Evolutionary conservation across 2,329 filamentous ascomycete species (phyloP).

Genomic region (Colletotrichum sp.): DNA sequence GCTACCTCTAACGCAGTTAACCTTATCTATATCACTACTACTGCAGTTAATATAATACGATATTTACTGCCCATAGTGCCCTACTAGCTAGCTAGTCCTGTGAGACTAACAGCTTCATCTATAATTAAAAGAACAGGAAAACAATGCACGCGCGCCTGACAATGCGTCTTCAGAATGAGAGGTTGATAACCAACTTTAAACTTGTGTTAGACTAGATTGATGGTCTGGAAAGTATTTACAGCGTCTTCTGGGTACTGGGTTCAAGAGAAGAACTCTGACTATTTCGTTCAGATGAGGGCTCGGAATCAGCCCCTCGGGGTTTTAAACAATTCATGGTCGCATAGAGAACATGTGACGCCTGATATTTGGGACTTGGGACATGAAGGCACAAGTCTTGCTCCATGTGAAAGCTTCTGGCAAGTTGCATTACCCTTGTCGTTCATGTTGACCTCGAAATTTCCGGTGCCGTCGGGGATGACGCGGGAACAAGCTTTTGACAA

Average conservation of each 20-base stretch:
- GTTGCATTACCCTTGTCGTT: background rate
- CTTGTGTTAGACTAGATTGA: background rate
- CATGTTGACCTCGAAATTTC: background rate
- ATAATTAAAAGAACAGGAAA: background rate
- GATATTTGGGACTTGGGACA: background rate
- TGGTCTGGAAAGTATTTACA: background rate
- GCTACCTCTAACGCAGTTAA: too few species aligned
- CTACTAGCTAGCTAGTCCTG: too few species aligned
- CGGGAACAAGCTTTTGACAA: background rate
- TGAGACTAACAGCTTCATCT: background rate
- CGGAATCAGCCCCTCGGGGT: background rate
- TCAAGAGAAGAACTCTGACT: background rate
- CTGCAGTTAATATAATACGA: too few species aligned
- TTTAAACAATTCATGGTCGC: background rate
- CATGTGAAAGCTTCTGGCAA: background rate
- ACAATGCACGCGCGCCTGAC: background rate
- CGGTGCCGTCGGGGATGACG: background rate
- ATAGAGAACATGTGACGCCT: background rate
- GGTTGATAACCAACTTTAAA: rapidly evolving
- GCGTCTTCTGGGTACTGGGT: background rate
- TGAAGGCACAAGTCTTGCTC: background rate
- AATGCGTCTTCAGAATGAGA: background rate
- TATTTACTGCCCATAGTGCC: too few species aligned
- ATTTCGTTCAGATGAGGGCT: background rate
- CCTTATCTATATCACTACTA: too few species aligned